Percentiles rank a stretch among this genome's conserved stretches.
phyloP scores from a whole-genome alignment of 2,329 filamentous ascomycete species.

The Cordyceps militaris region DNA sequence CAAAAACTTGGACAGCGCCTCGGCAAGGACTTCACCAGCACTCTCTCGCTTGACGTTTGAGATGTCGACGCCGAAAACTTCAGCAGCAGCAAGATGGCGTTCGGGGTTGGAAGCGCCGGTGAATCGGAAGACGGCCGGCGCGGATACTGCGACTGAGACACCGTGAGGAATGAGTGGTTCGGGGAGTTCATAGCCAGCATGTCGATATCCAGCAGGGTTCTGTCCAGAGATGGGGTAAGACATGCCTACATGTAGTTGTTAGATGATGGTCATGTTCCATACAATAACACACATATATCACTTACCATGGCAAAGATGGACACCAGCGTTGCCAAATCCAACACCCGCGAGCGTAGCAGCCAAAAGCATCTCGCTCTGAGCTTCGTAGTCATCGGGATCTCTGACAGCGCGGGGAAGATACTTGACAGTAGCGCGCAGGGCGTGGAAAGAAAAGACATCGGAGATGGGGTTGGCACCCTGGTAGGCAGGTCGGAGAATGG shows the following conservation, averaged over 20 bases:
- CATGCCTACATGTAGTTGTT: conserved; percentile 55
- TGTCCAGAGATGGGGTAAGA: conserved; percentile 95
- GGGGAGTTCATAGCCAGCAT: conserved; percentile 74
- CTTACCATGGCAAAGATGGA: conserved; percentile 65
- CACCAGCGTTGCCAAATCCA: conserved; percentile 94
- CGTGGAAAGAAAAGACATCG: conserved; percentile 90
- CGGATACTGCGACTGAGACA: conserved; percentile 88
- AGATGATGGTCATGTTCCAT: not conserved
- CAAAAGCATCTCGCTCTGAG: conserved; percentile 91
- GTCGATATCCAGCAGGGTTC: conserved; percentile 77
- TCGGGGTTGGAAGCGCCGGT: conserved; percentile 88
- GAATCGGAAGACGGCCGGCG: conserved; percentile 89
- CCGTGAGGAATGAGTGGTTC: conserved; percentile 87
- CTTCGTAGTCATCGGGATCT: conserved; percentile 86
- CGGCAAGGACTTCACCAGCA: conserved; percentile 79
- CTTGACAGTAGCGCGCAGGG: conserved; percentile 76
- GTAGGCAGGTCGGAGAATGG: conserved; percentile 85
- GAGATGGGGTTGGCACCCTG: conserved; percentile 97
- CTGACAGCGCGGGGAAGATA: conserved; percentile 83
- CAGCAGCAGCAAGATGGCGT: conserved; percentile 80
- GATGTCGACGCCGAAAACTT: conserved; percentile 85
- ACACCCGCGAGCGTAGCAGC: conserved; percentile 91
- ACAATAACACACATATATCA: conserved; percentile 10
- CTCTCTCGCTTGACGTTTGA: conserved; percentile 81
- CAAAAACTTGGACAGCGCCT: conserved; percentile 76